Evolutionary conservation across 768 basidiomycete species (phyloP).

Genomic region (Russula brevipes): DNA sequence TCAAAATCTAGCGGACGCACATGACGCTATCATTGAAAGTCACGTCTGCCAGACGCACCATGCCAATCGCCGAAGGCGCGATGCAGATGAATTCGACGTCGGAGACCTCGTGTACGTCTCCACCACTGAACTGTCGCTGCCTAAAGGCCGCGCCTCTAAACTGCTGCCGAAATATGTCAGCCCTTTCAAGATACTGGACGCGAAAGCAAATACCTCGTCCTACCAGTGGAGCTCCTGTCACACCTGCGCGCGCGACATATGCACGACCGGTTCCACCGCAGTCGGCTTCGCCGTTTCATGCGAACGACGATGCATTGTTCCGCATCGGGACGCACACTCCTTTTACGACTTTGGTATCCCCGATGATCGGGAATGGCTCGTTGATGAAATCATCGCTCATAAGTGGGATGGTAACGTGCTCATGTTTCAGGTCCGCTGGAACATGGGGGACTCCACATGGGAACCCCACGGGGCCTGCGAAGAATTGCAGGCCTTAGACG

Average conservation of each 20-base stretch:
- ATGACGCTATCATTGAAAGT: background rate
- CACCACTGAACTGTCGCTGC: background rate
- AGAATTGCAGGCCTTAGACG: background rate
- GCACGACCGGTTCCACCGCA: background rate
- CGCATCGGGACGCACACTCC: too few relatives aligned
- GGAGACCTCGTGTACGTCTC: background rate
- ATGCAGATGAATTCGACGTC: background rate
- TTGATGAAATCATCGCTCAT: too few relatives aligned
- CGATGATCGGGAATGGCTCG: too few relatives aligned
- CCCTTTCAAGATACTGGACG: background rate
- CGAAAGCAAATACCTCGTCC: background rate
- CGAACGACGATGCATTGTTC: background rate
- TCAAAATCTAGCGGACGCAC: background rate
- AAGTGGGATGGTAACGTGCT: too few relatives aligned
- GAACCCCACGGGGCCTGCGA: too few relatives aligned
- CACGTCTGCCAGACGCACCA: background rate
- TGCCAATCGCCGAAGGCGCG: background rate
- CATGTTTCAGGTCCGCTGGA: too few relatives aligned
- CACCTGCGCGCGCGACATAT: background rate
- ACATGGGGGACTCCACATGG: too few relatives aligned
- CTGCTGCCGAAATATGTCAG: background rate
- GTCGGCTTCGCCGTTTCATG: background rate
- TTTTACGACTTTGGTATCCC: too few relatives aligned
- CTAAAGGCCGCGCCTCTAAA: background rate
- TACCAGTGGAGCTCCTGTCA: too few relatives aligned